Base-by-base conservation (phyloP, 139 green algal species). In the Diplosphaera chodatii region DNA sequence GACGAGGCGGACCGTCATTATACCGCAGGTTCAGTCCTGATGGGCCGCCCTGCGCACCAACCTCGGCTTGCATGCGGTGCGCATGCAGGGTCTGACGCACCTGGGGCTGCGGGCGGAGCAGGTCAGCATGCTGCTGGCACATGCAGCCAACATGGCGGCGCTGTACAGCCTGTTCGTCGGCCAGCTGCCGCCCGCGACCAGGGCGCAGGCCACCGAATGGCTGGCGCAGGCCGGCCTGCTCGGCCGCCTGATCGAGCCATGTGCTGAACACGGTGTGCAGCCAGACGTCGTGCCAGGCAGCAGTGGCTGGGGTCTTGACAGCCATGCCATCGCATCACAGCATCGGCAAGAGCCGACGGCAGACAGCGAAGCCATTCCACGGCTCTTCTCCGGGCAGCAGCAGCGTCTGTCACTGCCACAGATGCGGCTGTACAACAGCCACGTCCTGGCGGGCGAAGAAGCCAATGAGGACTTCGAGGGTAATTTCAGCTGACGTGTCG, bases 351-450 rank as follows among this genome's bases (percentile, higher is more conserved):
- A n/a, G n/a, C n/a, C n/a, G n/a, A n/a, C n/a, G n/a, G n/a, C n/a
- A n/a, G n/a, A n/a, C n/a, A n/a, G n/a, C n/a, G n/a, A n/a, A n/a
- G 34, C 22, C 18, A 55, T 63, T 1, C 79, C 77, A 10, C 85
- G 80, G 79, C 63, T 92, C 55, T 91, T 88, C 48, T 73, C 81
- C 23, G 67, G 81, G 59, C 83, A 88, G 73, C 87, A 92, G 78
- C 67, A 84, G 64, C 77, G 85, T 68, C 70, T 91, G 41, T 88
- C 79, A 0, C 37, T 80, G 2, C 66, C 48, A 27, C 78, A 92
- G 77, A 90, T 90, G 78, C 82, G 78, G 3, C 78, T 81, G 0
- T 91, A 87, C 69, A 55, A 78, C 25, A 41, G 64, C 1, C 83
- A 88, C 32, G 67, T 78, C 13, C 67, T 48, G 13, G 86, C 78